These are phyloP conservation scores for Pinus albicaulis DNA, from an alignment of 75 land plant species.

Conservation along the genomic window DNA sequence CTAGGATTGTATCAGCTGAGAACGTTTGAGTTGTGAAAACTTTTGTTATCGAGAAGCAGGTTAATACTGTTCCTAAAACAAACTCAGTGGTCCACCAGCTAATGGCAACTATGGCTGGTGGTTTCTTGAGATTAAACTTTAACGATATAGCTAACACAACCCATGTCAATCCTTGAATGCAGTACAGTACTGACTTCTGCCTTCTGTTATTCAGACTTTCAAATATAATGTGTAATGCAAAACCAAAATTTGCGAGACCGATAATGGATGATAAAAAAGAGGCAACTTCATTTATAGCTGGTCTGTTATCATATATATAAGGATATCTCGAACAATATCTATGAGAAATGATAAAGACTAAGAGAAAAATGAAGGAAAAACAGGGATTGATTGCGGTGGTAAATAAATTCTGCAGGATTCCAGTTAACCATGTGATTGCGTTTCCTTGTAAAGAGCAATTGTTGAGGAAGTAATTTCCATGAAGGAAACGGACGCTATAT, in stretches of 20 bases:
- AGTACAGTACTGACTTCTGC: slow-evolving; percentile 5
- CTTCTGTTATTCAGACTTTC: not conserved
- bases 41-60: slow-evolving; percentile 6
- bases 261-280: not conserved
- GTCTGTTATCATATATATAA: too few species aligned
- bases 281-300: not conserved
- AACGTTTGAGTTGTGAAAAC: not conserved
- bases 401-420: not conserved
- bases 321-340: not conserved
- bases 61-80: slow-evolving; percentile 16
- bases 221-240: slow-evolving; percentile 11
- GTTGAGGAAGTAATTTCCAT: not conserved
- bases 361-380: not conserved
- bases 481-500: not conserved
- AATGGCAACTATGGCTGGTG: slow-evolving; percentile 11
- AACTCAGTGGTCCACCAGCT: slow-evolving; percentile 32
- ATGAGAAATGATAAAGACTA: not conserved
- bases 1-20: slow-evolving; percentile 11
- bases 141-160: slow-evolving; percentile 21
- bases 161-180: slow-evolving; percentile 34
- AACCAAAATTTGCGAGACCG: slow-evolving; percentile 14
- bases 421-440: not conserved
- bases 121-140: slow-evolving; percentile 15
- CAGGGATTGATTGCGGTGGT: not conserved
- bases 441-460: not conserved